Evolutionary conservation across 208 protist species (phyloP).

Genomic region (Crithidia thermophila): DNA sequence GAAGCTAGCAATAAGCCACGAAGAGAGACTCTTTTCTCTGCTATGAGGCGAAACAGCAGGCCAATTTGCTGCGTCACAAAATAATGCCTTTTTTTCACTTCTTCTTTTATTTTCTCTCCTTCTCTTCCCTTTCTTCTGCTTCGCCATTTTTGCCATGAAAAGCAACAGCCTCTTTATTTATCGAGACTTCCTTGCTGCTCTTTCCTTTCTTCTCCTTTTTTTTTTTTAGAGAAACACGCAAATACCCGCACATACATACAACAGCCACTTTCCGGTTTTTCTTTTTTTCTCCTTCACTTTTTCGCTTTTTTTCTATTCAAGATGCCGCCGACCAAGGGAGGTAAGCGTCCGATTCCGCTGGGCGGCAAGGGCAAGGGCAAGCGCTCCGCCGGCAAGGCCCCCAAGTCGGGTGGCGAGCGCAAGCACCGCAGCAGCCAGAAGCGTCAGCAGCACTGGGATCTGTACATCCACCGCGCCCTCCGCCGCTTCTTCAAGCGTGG

Average conservation of each 20-base stretch:
- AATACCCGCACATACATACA: background rate
- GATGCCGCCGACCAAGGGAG: conserved; percentile 90
- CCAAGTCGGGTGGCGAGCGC: conserved; percentile 70
- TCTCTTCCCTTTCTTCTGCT: background rate
- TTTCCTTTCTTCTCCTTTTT: background rate
- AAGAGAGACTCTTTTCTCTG: too few species aligned
- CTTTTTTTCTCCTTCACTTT: conserved; percentile 8
- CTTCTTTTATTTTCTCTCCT: background rate
- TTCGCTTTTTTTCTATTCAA: conserved; percentile 10
- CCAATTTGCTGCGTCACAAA: background rate
- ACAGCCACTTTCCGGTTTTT: background rate
- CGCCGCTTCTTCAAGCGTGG: conserved; percentile 98
- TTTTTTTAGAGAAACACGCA: background rate
- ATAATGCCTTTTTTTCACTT: background rate
- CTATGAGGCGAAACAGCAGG: too few species aligned
- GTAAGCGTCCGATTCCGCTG: conserved; percentile 84
- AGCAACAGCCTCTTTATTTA: too few species aligned
- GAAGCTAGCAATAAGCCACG: too few species aligned
- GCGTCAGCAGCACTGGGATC: conserved; percentile 87
- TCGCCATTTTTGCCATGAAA: too few species aligned
- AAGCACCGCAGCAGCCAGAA: conserved; percentile 67
- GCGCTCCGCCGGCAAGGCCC: conserved; percentile 95
- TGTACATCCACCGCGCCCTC: conserved; percentile 96
- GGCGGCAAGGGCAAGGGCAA: conserved; percentile 98
- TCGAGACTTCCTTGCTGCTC: background rate